phyloP scores from a whole-genome alignment of 805 yeast genomes.

The Starmera dryadoides region DNA sequence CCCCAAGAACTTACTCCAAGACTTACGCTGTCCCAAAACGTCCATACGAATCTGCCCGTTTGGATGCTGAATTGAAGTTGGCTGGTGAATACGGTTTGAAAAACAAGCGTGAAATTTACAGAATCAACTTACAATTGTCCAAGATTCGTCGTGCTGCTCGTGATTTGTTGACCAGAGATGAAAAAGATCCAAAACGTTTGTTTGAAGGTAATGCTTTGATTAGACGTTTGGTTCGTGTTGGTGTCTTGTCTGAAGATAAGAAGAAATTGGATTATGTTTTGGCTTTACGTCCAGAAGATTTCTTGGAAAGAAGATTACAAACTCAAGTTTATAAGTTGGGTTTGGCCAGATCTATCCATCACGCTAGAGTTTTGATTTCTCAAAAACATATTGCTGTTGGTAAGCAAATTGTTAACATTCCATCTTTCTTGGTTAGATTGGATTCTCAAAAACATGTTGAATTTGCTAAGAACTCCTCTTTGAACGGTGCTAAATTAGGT shows the following conservation, averaged over 20 bases:
- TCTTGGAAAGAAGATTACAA: slow-evolving; percentile 99
- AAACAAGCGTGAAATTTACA: slow-evolving; percentile 99
- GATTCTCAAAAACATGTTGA: slow-evolving; percentile 99
- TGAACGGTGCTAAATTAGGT: slow-evolving; percentile 99
- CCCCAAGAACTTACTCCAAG: slow-evolving; percentile 99
- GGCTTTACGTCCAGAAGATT: slow-evolving; percentile 96
- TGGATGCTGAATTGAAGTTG: slow-evolving; percentile 97
- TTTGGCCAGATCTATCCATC: slow-evolving; percentile 98
- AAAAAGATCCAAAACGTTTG: slow-evolving; percentile 99
- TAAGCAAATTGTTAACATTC: slow-evolving; percentile 97
- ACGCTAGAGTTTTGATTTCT: slow-evolving; percentile 97
- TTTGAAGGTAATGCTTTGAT: slow-evolving; percentile 99
- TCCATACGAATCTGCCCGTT: slow-evolving; percentile 99
- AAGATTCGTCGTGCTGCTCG: slow-evolving; percentile 99
- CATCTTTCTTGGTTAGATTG: slow-evolving; percentile 99
- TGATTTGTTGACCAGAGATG: slow-evolving; percentile 99
- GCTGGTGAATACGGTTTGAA: slow-evolving; percentile 99
- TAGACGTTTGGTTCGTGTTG: slow-evolving; percentile 98
- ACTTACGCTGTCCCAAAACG: slow-evolving; percentile 99
- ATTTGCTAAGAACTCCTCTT: slow-evolving; percentile 98
- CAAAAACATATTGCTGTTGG: slow-evolving; percentile 99
- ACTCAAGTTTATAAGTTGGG: slow-evolving; percentile 99
- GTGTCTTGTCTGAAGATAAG: slow-evolving; percentile 98
- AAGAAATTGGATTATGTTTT: slow-evolving; percentile 99
- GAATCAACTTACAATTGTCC: slow-evolving; percentile 98